Evolutionary conservation across 1,284 basidiomycete genomes (phyloP), one percentile per base, ranked within the genome.

Genomic region (Porogramme epimiltina): DNA sequence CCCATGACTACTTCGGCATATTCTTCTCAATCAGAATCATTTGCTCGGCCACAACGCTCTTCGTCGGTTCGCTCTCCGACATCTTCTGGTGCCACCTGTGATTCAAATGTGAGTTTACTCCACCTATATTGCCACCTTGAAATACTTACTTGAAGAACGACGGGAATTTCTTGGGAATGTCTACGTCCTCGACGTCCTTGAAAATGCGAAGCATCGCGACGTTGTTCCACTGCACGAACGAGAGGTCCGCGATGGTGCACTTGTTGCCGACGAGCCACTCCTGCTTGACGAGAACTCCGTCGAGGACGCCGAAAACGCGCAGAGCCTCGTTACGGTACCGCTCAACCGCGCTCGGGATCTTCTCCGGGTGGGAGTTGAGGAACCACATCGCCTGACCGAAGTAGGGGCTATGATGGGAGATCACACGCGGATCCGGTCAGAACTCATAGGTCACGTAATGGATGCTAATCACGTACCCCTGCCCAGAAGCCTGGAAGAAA

Each of bases 221-320:
- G 16, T 16, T 36, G 53, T 57, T 55, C 59, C 59, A 60, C n/a
- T 51, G 39, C 40, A 58, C 45, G 54, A 60, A 62, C 10, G 60
- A 57, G 16, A 64, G 45, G 49, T 64, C 62, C 5, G 61, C 62
- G 34, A 64, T 52, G 13, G 62, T 62, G 38, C 42, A 47, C 52
- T 64, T 62, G 36, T 47, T 58, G 42, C 60, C 58, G 28, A 60
- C 49, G 38, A 60, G 59, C 45, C 49, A 60, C 25, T 46, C 53
- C 22, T 51, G 50, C 50, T 60, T 58, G 36, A 59, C 54, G 23
- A 65, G 56, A 23, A 64, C 62, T 34, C 54, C 51, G 36, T 73
- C 66, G 28, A 71, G 62, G 2, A 73, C 70, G 24, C 62, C 53
- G 43, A 63, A 52, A 3, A 73, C 67, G 20, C 70, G 67, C 42